These are phyloP conservation scores for Maudiozyma turicensis DNA, from an alignment of 805 yeast genomes.

Conservation along the genomic window DNA sequence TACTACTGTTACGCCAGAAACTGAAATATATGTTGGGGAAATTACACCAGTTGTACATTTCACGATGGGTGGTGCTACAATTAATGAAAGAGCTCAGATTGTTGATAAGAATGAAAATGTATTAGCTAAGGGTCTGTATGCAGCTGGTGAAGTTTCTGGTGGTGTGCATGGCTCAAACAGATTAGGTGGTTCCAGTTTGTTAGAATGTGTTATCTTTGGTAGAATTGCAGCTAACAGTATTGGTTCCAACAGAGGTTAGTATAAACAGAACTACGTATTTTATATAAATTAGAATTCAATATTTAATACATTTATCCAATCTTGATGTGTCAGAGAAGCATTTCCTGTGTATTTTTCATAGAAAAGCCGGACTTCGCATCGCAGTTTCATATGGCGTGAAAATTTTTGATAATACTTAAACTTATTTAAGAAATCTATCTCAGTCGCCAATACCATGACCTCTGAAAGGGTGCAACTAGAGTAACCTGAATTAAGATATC, in stretches of 20 bases:
- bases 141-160: constrained; percentile 60
- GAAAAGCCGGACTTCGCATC: no score
- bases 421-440: no score
- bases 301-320: no score
- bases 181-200: constrained; percentile 47
- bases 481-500: background rate
- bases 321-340: no score
- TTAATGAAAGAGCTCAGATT: constrained; percentile 39
- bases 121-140: constrained; percentile 40
- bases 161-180: constrained; percentile 60
- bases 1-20: constrained; percentile 11
- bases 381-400: no score
- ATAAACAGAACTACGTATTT: background rate
- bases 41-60: constrained; percentile 57
- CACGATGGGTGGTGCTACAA: constrained; percentile 59
- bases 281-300: no score
- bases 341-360: no score
- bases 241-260: constrained; percentile 5
- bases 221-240: constrained; percentile 37
- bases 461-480: background rate
- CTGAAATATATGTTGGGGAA: constrained; percentile 37
- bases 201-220: constrained; percentile 56
- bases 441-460: no score
- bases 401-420: no score
- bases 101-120: constrained; percentile 24